Evolutionary conservation across 2,329 filamentous ascomycete genomes (phyloP), one percentile per base, ranked within the genome.

Genomic region (Diaporthe australafricana): DNA sequence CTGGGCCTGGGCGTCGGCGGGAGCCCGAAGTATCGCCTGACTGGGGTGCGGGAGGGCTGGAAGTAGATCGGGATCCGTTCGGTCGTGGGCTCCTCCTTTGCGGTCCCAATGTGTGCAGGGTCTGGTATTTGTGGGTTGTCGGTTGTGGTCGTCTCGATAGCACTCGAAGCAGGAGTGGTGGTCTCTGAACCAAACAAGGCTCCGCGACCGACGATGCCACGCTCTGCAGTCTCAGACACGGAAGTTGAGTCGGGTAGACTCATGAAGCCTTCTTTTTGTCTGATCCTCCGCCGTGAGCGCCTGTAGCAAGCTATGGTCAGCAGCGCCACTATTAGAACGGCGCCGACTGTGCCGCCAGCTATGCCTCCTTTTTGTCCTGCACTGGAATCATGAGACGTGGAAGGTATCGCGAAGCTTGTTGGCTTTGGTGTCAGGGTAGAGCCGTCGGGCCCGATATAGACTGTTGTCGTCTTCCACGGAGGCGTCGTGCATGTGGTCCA

Each of bases 281-380:
- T 27, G 5, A 25, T 20, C 42, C 60, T 25, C 25, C 60, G 27
- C 42, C 42, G 30, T 20, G 20, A 20, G 11, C 60, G 60, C 60
- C 35, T 48, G 60, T 63, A 63, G 42, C 60, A 63, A 20, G 25
- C 32, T 27, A 63, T 12, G 3, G 60, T 63, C 12, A 63, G 42
- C 12, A 63, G 27, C 1, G 42, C 60, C 60, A 48, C 60, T 3
- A 48, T 22, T 3, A 63, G 5, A 6, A 63, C 42, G 0, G 60
- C 60, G 42, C 60, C 60, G 27, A 63, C 60, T 22, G 60, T 48
- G 42, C 60, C 60, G 30, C 42, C 42, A 17, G 60, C 60, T 8
- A 63, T 63, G 12, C 60, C 60, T 20, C 42, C 60, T 48, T 25
- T 63, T 20, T 63, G 27, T n/a, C 42, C 27, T 8, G 60, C 60